phyloP scores from a whole-genome alignment of 441 rosid species.

The Erodium trifolium region DNA sequence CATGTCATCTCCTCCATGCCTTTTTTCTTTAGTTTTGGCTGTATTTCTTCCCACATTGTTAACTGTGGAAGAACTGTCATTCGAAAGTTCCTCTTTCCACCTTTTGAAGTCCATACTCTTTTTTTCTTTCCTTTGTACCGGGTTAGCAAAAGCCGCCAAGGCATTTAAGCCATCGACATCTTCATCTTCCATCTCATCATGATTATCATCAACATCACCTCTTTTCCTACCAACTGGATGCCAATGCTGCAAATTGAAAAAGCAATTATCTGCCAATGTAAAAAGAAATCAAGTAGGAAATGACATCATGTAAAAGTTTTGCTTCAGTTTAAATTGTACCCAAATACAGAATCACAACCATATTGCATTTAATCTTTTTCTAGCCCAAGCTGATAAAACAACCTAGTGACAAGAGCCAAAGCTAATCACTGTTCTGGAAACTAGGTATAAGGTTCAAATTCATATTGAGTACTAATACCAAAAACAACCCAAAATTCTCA shows the following conservation, averaged over 20 bases:
- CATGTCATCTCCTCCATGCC: conserved; percentile 18
- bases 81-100: conserved; percentile 42
- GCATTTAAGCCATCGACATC: conserved; percentile 29
- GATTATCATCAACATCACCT: conserved; percentile 20
- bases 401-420: neutral
- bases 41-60: conserved; percentile 18
- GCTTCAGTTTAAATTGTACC: neutral
- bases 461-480: neutral
- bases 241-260: conserved; percentile 52
- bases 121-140: conserved; percentile 65
- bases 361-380: neutral
- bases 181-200: conserved; percentile 30
- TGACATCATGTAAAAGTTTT: neutral
- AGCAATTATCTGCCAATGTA: neutral
- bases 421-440: neutral
- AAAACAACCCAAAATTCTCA: neutral
- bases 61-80: conserved; percentile 24
- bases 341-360: neutral
- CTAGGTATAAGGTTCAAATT: neutral
- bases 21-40: conserved; percentile 19
- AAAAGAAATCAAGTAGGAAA: neutral
- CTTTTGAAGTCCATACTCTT: conserved; percentile 40
- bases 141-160: conserved; percentile 54
- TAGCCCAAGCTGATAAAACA: neutral
- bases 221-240: conserved; percentile 26